phyloP scores from a whole-genome alignment of 768 basidiomycete species.

The Suillus tomentosus region DNA sequence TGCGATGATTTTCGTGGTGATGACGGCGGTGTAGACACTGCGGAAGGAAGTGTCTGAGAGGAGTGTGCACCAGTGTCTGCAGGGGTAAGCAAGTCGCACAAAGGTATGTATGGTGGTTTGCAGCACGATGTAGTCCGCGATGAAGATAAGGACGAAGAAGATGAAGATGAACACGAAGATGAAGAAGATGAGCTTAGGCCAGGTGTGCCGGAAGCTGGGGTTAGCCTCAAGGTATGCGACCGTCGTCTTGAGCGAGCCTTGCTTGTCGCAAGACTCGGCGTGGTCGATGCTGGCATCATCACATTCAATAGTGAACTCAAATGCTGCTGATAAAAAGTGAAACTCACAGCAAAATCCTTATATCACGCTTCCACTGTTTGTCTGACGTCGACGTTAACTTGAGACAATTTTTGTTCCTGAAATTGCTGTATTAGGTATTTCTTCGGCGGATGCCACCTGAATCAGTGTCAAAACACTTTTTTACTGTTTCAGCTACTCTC shows the following conservation, averaged over 20 bases:
- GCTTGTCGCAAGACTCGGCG: constrained; percentile 6
- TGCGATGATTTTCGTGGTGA: constrained; percentile 6
- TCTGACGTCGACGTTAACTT: constrained; percentile 2
- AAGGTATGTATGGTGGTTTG: constrained; percentile 6
- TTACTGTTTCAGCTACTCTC: not conserved
- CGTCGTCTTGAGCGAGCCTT: constrained; percentile 11
- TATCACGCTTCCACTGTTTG: not conserved
- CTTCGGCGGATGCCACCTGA: not conserved
- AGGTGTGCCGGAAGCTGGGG: constrained; percentile 3
- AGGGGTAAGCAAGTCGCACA: constrained; percentile 11
- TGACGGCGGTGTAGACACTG: not conserved
- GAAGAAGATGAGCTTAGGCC: constrained; percentile 3
- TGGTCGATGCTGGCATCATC: not conserved
- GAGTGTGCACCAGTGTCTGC: constrained; percentile 7
- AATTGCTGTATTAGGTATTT: not conserved
- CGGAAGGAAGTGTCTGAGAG: not conserved
- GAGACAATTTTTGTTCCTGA: not conserved
- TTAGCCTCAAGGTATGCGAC: constrained; percentile 11
- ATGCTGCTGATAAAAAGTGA: constrained; percentile 1
- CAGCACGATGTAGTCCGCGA: constrained; percentile 3
- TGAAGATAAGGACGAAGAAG: not conserved
- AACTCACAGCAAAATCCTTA: not conserved
- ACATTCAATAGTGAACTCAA: not conserved
- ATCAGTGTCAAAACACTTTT: no score
- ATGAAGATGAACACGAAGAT: not conserved